Evolutionary conservation across 495 filamentous ascomycete species (phyloP).

Genomic region (Lophiotrema nucula): DNA sequence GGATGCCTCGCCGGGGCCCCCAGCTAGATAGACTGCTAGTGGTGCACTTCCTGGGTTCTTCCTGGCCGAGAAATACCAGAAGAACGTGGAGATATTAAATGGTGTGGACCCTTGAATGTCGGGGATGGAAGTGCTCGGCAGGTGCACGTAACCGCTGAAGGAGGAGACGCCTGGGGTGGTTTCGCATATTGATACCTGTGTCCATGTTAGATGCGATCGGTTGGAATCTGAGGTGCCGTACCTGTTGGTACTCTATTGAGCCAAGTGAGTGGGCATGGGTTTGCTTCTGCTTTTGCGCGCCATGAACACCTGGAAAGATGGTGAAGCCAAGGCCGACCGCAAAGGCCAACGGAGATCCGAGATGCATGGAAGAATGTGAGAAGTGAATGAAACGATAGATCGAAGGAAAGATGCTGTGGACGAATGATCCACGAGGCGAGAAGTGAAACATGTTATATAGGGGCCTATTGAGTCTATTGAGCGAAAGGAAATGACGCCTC

Average conservation of each 20-base stretch:
- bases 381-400: background rate
- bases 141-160: slow-evolving; percentile 4
- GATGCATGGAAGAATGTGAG: background rate
- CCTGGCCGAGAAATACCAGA: slow-evolving; percentile 7
- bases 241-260: background rate
- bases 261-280: background rate
- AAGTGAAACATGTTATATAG: background rate
- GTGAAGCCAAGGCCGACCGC: background rate
- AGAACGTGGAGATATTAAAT: slow-evolving; percentile 5
- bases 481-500: background rate
- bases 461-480: background rate
- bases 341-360: background rate
- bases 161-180: slow-evolving; percentile 4
- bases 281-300: too few species aligned
- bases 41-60: slow-evolving; percentile 1
- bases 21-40: slow-evolving; percentile 1
- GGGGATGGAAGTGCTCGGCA: background rate
- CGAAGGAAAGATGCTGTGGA: background rate
- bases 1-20: background rate
- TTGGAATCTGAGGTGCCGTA: background rate
- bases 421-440: too few species aligned
- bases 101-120: background rate
- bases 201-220: background rate
- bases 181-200: background rate
- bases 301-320: too few species aligned